Conservation (phyloP, 345 rosid genomes). For the Pugionium cornutum region DNA sequence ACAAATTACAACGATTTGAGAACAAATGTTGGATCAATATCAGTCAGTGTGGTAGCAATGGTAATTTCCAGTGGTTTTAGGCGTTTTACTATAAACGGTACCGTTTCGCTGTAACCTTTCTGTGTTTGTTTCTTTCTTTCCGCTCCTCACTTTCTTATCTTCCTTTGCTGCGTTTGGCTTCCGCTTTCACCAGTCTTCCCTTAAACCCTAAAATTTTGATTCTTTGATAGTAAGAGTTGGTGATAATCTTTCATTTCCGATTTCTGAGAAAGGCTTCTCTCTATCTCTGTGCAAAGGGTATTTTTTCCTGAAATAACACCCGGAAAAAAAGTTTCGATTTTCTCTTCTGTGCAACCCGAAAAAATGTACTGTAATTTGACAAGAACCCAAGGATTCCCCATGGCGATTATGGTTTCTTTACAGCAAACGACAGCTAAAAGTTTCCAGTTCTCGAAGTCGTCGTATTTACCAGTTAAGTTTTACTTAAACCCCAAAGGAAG, state of each 20-base stretch:
- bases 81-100: neutral
- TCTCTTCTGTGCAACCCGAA: neutral
- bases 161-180: neutral
- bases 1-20: no score
- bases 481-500: slow-evolving; percentile 44
- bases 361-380: slow-evolving; percentile 56
- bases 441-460: slow-evolving; percentile 40
- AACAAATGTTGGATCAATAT: no score
- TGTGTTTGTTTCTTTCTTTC: neutral
- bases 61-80: neutral
- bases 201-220: slow-evolving; percentile 37
- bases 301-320: neutral
- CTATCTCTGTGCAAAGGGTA: neutral
- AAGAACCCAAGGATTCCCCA: slow-evolving; percentile 56
- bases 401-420: slow-evolving; percentile 58
- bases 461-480: slow-evolving; percentile 37
- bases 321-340: neutral
- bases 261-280: neutral
- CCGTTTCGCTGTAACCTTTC: neutral
- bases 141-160: slow-evolving; percentile 11
- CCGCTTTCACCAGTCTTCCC: slow-evolving; percentile 2
- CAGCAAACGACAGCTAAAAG: slow-evolving; percentile 45
- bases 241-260: neutral
- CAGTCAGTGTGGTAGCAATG: no score
- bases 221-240: neutral